Percentiles rank a stretch among this genome's conserved stretches.
phyloP scores from a whole-genome alignment of 169 alveolate species.

The Cryptosporidium parvum region DNA sequence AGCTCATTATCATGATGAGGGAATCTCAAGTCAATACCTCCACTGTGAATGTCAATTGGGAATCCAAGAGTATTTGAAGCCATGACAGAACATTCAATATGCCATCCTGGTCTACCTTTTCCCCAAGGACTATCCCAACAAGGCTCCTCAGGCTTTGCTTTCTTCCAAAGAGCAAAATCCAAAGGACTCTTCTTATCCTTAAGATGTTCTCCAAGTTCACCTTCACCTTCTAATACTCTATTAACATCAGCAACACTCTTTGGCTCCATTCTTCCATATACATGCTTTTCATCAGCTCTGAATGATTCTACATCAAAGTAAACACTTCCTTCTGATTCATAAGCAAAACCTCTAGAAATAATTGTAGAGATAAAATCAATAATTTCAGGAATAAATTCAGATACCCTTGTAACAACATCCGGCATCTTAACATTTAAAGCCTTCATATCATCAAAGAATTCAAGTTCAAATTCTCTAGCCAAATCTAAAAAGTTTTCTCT shows the following conservation, averaged over 20 bases:
- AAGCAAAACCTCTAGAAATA: slow-evolving; percentile 94
- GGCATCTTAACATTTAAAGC: slow-evolving; percentile 93
- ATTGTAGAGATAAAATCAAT: slow-evolving; percentile 90
- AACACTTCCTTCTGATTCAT: slow-evolving; percentile 95
- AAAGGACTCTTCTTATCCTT: slow-evolving; percentile 91
- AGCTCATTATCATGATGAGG: slow-evolving; percentile 99
- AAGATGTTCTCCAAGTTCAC: slow-evolving; percentile 87
- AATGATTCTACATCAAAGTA: slow-evolving; percentile 94
- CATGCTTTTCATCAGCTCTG: slow-evolving; percentile 87
- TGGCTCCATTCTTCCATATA: slow-evolving; percentile 94
- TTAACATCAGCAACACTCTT: slow-evolving; percentile 86
- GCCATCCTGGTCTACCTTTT: slow-evolving; percentile 99
- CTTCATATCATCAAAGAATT: slow-evolving; percentile 91
- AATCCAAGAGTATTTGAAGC: slow-evolving; percentile 92
- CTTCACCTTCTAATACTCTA: slow-evolving; percentile 93
- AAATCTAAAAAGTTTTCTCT: slow-evolving; percentile 83
- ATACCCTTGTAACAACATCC: slow-evolving; percentile 94
- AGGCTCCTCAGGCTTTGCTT: slow-evolving; percentile 96
- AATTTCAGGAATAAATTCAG: slow-evolving; percentile 96
- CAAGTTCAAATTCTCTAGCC: slow-evolving; percentile 93
- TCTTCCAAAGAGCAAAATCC: slow-evolving; percentile 99
- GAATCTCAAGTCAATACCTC: slow-evolving; percentile 98
- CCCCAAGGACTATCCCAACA: slow-evolving; percentile 99
- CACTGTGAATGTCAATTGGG: slow-evolving; percentile 98
- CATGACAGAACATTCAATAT: slow-evolving; percentile 99